These are phyloP conservation scores for Cucurbita pepo DNA, from an alignment of 306 rosid genomes.

Conservation along the genomic window DNA sequence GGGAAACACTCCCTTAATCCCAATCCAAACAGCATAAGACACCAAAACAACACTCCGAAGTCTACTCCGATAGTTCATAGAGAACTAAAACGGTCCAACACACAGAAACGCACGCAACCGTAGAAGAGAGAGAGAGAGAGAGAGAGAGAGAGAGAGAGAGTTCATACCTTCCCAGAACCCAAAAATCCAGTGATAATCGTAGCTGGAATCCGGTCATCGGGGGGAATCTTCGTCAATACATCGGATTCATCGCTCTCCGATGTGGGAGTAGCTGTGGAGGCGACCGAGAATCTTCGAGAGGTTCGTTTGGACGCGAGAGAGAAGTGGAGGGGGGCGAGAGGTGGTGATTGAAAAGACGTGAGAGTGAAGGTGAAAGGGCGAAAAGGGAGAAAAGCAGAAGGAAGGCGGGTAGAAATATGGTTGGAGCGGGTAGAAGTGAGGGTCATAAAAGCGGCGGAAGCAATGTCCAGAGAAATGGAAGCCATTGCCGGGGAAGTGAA, in stretches of 20 bases:
- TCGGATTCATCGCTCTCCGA: conserved; percentile 45
- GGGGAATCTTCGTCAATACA: conserved; percentile 44
- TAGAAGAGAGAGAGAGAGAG: neutral
- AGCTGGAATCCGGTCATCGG: conserved; percentile 70
- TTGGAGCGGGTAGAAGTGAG: conserved; percentile 23
- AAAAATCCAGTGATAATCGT: conserved; percentile 88
- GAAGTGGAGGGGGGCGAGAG: neutral
- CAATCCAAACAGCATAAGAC: neutral
- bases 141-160: neutral
- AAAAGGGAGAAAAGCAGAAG: conserved; percentile 14
- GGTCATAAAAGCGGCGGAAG: conserved; percentile 30
- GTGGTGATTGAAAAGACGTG: conserved; percentile 9
- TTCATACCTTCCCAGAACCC: conserved; percentile 80
- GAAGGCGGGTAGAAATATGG: conserved; percentile 18
- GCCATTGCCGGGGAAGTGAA: conserved; percentile 19
- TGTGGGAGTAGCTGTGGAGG: conserved; percentile 39
- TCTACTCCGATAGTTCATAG: neutral
- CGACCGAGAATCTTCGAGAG: conserved; percentile 32
- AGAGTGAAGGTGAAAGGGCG: conserved; percentile 12
- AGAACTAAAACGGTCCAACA: neutral
- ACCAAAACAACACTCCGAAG: neutral
- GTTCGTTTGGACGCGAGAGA: conserved; percentile 10
- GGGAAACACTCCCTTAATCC: neutral
- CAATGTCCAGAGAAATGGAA: conserved; percentile 30
- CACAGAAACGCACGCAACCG: neutral